Evolutionary conservation across 768 basidiomycete species (phyloP).

Genomic region (Leccinum broughii): DNA sequence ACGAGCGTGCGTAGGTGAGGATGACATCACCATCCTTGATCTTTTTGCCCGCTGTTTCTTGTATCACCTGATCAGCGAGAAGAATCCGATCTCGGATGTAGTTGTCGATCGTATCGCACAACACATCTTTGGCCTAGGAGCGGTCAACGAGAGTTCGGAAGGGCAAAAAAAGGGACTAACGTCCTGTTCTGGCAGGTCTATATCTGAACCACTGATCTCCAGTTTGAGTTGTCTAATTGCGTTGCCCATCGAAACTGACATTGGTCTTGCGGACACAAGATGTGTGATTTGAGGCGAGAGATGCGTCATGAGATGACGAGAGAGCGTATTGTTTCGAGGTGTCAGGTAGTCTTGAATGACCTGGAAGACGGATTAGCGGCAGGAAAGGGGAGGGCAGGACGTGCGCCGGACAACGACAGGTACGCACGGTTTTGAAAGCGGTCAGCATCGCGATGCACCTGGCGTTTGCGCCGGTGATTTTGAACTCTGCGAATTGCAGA

Average conservation of each 20-base stretch:
- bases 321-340: conserved; percentile 82
- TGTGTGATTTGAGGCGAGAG: conserved; percentile 92
- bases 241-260: conserved; percentile 94
- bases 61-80: conserved; percentile 91
- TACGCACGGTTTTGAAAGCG: conserved; percentile 85
- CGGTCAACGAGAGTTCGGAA: conserved; percentile 1
- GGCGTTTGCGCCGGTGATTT: conserved; percentile 93
- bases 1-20: conserved; percentile 95
- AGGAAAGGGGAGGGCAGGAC: background rate
- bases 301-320: conserved; percentile 88
- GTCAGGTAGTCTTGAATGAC: conserved; percentile 91
- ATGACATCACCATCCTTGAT: conserved; percentile 94
- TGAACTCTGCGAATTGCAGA: conserved; percentile 88
- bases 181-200: conserved; percentile 94
- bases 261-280: conserved; percentile 82
- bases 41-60: conserved; percentile 85
- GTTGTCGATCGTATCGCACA: conserved; percentile 85
- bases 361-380: conserved; percentile 39
- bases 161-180: conserved; percentile 43
- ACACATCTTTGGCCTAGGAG: conserved; percentile 77
- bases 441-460: conserved; percentile 90
- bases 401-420: background rate
- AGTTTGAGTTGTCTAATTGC: conserved; percentile 93
- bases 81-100: conserved; percentile 95
- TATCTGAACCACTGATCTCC: conserved; percentile 89